phyloP scores from a whole-genome alignment of 1,284 basidiomycete species.

The Mycena citricolor region DNA sequence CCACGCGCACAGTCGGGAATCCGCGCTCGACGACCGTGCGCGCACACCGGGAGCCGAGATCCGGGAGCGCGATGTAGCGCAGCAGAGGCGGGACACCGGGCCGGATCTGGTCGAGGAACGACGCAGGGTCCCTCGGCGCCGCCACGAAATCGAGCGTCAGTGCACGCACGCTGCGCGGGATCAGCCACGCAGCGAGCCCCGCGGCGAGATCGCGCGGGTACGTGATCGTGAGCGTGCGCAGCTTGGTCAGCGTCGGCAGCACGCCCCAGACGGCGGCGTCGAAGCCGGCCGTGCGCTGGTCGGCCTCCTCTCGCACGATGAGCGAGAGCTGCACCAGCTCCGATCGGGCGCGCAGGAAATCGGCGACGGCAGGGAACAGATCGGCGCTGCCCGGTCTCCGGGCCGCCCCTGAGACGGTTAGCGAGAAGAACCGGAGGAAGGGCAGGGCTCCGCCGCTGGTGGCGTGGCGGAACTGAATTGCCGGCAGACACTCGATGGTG shows the following conservation, averaged over 20 bases:
- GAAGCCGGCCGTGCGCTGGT: slow-evolving; percentile 55
- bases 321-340: slow-evolving; percentile 53
- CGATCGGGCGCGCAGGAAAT: slow-evolving; percentile 61
- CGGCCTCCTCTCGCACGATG: slow-evolving; percentile 47
- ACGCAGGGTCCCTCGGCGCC: slow-evolving; percentile 35
- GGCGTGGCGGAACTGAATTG: slow-evolving; percentile 53
- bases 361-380: slow-evolving; percentile 65
- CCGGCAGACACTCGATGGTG: slow-evolving; percentile 48
- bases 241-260: slow-evolving; percentile 52
- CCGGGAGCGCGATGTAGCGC: slow-evolving; percentile 53
- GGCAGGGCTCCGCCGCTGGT: slow-evolving; percentile 43
- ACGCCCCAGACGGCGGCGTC: slow-evolving; percentile 70
- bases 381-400: slow-evolving; percentile 53
- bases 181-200: slow-evolving; percentile 64
- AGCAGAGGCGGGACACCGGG: slow-evolving; percentile 54
- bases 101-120: slow-evolving; percentile 52
- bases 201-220: slow-evolving; percentile 64
- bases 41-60: slow-evolving; percentile 46
- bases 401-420: slow-evolving; percentile 46
- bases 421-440: slow-evolving; percentile 62
- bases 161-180: slow-evolving; percentile 56
- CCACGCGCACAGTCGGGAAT: slow-evolving; percentile 58
- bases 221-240: slow-evolving; percentile 56
- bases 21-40: slow-evolving; percentile 51
- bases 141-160: slow-evolving; percentile 49